Conservation (phyloP, 805 yeast species). For the Metschnikowia continentalis region DNA sequence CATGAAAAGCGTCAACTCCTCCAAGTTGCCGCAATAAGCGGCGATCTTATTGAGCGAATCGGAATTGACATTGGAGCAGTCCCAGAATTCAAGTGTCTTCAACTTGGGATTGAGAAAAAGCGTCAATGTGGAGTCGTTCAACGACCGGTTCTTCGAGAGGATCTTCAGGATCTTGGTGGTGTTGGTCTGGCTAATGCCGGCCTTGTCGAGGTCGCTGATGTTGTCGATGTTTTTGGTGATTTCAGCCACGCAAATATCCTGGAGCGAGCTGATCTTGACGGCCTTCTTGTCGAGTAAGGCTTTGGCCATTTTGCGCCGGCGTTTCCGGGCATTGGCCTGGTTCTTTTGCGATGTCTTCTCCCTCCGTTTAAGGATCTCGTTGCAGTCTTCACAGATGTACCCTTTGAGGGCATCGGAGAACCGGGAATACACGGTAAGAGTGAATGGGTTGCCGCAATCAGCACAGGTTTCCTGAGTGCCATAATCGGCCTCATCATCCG, state of each 20-base stretch:
- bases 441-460: conserved; percentile 56
- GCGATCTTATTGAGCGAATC: conserved; percentile 68
- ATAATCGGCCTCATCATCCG: conserved; percentile 23
- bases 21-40: conserved; percentile 71
- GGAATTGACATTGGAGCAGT: conserved; percentile 75
- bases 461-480: conserved; percentile 60
- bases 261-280: conserved; percentile 63
- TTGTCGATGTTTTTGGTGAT: conserved; percentile 65
- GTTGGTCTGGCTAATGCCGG: conserved; percentile 78
- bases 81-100: conserved; percentile 73
- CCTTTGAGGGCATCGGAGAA: conserved; percentile 51
- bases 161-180: conserved; percentile 70
- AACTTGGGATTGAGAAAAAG: conserved; percentile 65
- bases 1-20: conserved; percentile 69
- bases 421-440: conserved; percentile 64
- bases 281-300: conserved; percentile 74
- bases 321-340: conserved; percentile 63
- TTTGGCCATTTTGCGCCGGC: conserved; percentile 75
- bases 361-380: conserved; percentile 36
- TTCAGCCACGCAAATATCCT: conserved; percentile 71
- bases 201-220: conserved; percentile 62
- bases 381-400: conserved; percentile 62
- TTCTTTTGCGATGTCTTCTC: conserved; percentile 46
- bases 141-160: conserved; percentile 74
- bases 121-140: conserved; percentile 66